Base-by-base conservation (phyloP, 2,329 filamentous ascomycete genomes). In the Chlorencoelia australis region DNA sequence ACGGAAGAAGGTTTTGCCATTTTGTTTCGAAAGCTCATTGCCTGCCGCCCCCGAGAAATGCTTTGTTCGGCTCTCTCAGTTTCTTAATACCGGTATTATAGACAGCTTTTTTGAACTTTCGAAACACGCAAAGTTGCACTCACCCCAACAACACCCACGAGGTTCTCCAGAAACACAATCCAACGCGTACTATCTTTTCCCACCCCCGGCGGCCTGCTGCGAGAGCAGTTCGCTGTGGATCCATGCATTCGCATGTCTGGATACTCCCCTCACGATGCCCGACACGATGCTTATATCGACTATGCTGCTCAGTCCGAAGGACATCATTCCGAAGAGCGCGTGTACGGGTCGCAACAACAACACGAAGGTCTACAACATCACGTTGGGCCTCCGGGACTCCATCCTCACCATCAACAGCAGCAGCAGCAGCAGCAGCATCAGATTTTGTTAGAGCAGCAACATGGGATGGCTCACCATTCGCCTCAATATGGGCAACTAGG, bases 161-260 rank as follows among this genome's bases (percentile, higher is more conserved):
- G 46, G 45, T 48, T 40, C 36, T 41, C 40, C 42, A 50, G 50
- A 50, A 45, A 47, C 53, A 46, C 50, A n/a, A n/a, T 53, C 45
- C 48, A 52, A 42, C 48, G 48, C 41, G 42, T 53, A 48, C 36
- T 48, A 40, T 33, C 71, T 58, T 66, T 73, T 57, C 71, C 61
- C 62, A 57, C 71, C 61, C 62, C 68, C 72, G 67, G 73, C 71
- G 71, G 69, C 71, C 76, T 76, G 76, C 74, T 76, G 77, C 75
- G 74, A 77, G 77, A 73, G 78, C 76, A 75, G 67, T 64, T 71
- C 70, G 77, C 76, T 82, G 78, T 82, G 77, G 78, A 75, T 75
- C 75, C 71, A 81, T 81, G 75, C 63, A n/a, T n/a, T n/a, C n/a
- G n/a, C n/a, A 72, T 56, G 54, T 56, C 54, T 52, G 49, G 48